These are phyloP conservation scores for Mycocalia duriaeana DNA, from an alignment of 1,284 basidiomycete species.

Conservation along the genomic window DNA sequence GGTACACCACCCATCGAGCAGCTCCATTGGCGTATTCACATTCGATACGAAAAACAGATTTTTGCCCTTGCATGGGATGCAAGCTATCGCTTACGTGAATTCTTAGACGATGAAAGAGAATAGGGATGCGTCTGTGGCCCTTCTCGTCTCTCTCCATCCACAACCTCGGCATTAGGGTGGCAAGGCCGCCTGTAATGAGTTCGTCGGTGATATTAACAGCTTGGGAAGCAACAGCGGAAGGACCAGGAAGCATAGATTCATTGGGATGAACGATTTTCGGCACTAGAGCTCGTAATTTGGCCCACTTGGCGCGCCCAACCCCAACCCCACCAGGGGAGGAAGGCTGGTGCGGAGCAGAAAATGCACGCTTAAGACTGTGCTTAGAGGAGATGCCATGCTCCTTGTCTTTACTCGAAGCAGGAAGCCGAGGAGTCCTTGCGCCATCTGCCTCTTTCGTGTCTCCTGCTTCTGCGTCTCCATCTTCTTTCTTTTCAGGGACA, in stretches of 20 bases:
- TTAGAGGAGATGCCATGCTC: slow-evolving; percentile 9
- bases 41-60: slow-evolving; percentile 88
- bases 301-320: slow-evolving; percentile 47
- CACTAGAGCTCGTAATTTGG: slow-evolving; percentile 57
- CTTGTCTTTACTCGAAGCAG: too few relatives aligned
- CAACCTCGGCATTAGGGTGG: slow-evolving; percentile 80
- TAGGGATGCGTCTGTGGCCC: slow-evolving; percentile 77
- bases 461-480: slow-evolving; percentile 3
- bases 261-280: slow-evolving; percentile 45
- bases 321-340: slow-evolving; percentile 21
- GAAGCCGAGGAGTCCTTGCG: neutral
- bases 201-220: slow-evolving; percentile 81
- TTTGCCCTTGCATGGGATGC: slow-evolving; percentile 73
- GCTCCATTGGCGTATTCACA: slow-evolving; percentile 97
- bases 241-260: slow-evolving; percentile 27
- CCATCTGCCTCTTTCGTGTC: neutral
- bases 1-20: slow-evolving; percentile 93
- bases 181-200: slow-evolving; percentile 77
- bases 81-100: slow-evolving; percentile 84
- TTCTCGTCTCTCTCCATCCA: slow-evolving; percentile 93
- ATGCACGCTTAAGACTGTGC: slow-evolving; percentile 30
- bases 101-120: slow-evolving; percentile 82
- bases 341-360: slow-evolving; percentile 40
- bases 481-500: slow-evolving; percentile 15
- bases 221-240: slow-evolving; percentile 44